Base-by-base conservation (phyloP, 2,329 filamentous ascomycete genomes). In the Cryphonectria japonica region DNA sequence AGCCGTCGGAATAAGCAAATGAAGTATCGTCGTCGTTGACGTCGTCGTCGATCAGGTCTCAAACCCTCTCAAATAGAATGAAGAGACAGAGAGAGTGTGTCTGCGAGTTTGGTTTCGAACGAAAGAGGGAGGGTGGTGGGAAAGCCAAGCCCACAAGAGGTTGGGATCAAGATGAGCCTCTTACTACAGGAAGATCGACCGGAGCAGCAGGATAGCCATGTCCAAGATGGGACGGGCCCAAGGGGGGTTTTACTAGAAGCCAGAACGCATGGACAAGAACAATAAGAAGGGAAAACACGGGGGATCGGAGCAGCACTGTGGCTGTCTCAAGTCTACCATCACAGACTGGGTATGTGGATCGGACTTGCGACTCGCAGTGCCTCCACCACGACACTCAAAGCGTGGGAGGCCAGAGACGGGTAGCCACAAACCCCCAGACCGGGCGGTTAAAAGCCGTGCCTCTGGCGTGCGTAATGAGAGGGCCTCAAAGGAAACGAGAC, bases 381-480 rank as follows among this genome's bases (percentile, higher is more conserved):
- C 66, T 66, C 63, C 65, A 63, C 66, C 41, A 62, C 43, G n/a
- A 52, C 19, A n/a, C 22, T 41, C 50, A 34, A 61, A 29, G 39
- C 41, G 54, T 29, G 63, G 46, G 26, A 29, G 32, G 57, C 41
- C 67, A 63, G 54, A 57, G 54, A 69, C 66, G 66, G 62, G 62
- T 54, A 69, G 68, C 57, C 59, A 70, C 29, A 37, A n/a, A 29
- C 13, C 41, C 19, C 59, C 39, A 43, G 66, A 41, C 69, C 71
- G 62, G 71, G 71, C 67, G 67, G 71, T 69, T 63, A 70, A 50
- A 57, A 71, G 69, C 71, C 71, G 71, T 68, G 66, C 29, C n/a
- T 62, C 62, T 66, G 32, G 62, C 32, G 60, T 69, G 66, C 71
- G 62, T 71, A 72, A 67, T 62, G n/a, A 16, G 32, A 41, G 59